Evolutionary conservation across 768 basidiomycete genomes (phyloP), one percentile per base, ranked within the genome.

Genomic region (Coprinellus aureogranulatus): DNA sequence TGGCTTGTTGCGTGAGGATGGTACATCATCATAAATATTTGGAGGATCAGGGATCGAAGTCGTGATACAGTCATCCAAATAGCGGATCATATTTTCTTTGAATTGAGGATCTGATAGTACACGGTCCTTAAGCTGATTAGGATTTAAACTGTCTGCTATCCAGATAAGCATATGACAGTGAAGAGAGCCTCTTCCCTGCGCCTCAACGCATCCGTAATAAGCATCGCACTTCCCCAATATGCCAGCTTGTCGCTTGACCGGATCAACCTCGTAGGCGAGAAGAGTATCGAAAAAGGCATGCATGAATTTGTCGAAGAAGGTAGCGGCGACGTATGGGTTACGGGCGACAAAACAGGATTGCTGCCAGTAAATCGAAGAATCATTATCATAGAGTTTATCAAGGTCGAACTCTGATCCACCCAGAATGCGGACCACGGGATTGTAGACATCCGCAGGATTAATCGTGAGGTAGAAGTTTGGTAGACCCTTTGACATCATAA

Each of bases 381-480:
- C 49, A 0, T 66, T 62, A 0, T 62, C 54, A 0, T 66, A 8
- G 0, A 75, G 30, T 11, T 68, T 53, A 37, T 77, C 72, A 6
- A 77, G 42, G 54, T 78, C 67, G 6, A 76, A 71, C 0, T 77
- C 67, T 1, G 23, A 26, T 0, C 79, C 77, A 0, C 67, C 66
- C 0, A 80, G 47, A 50, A 80, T 69, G 34, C 72, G 70, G 1
- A 82, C 68, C 2, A 81, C 1, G 1, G 77, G 77, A 62, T 75
- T 77, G 31, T 76, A 69, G 0, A 76, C 61, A 56, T 78, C 77
- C 16, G 72, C 70, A 23, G 79, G 79, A 65, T 80, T 80, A 4
- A 79, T 69, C 0, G 79, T 82, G 1, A 82, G 54, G 58, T 67
- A 82, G 25, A 80, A 75, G 20, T 60, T 71, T 4, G 77, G 78